Base-by-base conservation (phyloP, 1,284 basidiomycete species). In the Rhodotorula sp. region DNA sequence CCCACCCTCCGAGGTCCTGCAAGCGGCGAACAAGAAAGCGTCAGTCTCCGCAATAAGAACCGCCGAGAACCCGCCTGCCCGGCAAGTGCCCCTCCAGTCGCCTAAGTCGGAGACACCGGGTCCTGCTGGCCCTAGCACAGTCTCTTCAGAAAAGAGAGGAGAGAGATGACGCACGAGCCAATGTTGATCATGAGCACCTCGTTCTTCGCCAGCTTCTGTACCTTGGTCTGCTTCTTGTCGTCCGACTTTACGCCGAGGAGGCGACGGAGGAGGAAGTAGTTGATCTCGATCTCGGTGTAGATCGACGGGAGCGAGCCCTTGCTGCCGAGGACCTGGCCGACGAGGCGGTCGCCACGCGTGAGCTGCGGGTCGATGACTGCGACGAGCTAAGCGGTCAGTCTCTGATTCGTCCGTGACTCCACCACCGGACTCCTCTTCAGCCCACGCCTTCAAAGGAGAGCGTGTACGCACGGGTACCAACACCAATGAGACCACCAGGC, bases 221-320 rank as follows among this genome's bases (percentile, higher is more conserved):
- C 94, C 82, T 94, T 98, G 61, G 96, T 97, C 82, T 96, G 92
- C 83, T 98, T 98, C 85, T 95, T 96, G 84, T 97, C 96, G 82
- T 97, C 95, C 39, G 92, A 94, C 83, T 96, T 95, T 77, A 98
- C 97, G 83, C 96, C 96, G n/a, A 99, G 87, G 72, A 99, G 84
- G 76, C 97, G 88, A 75, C 97, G 91, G 59, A 97, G 89, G 59
- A 97, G 85, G 89, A 96, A 97, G 76, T 95, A 84, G 80, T 88
- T 91, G 82, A 95, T 94, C 83, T 96, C 93, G 62, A 96, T 86
- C 81, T 87, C 96, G 32, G 92, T 91, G 84, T 92, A 99, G 76
- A 99, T 93, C 76, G 90, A 88, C 0, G 96, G 95, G 54, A 98
- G 86, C 82, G 94, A 91, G 57, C 96, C 96, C 55, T 97, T 94